Percentiles rank a stretch among this genome's conserved stretches.
These are phyloP conservation scores for Noccaea caerulescens DNA, from an alignment of 345 rosid species.

Conservation along the genomic window DNA sequence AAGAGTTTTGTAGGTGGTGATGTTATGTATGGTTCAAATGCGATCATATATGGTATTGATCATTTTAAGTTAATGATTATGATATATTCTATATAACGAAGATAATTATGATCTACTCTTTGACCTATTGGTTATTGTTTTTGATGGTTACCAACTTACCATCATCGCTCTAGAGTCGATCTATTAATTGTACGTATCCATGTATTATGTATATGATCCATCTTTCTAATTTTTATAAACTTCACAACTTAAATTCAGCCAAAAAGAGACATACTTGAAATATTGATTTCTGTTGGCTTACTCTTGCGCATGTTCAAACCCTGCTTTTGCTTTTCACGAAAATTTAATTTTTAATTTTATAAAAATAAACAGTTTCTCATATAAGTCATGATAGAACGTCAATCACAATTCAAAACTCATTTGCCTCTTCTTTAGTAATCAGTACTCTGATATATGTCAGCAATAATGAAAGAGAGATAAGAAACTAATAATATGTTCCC, in stretches of 20 bases:
- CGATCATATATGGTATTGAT: conserved; percentile 30
- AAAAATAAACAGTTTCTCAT: not conserved
- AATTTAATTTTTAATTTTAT: no score
- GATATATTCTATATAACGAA: not conserved
- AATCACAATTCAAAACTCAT: conserved; percentile 4
- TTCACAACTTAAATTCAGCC: not conserved
- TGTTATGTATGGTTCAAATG: conserved; percentile 39
- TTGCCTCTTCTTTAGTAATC: not conserved
- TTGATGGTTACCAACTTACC: not conserved
- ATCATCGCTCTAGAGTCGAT: not conserved
- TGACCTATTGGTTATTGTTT: conserved; percentile 12
- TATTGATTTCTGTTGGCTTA: not conserved
- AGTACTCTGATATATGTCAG: not conserved
- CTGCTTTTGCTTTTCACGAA: not conserved
- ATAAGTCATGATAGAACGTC: not conserved
- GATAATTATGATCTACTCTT: not conserved
- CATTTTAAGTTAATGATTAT: conserved; percentile 19
- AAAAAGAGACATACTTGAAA: conserved; percentile 16
- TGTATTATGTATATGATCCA: not conserved
- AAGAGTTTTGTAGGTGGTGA: conserved; percentile 33
- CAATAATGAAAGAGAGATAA: conserved; percentile 6
- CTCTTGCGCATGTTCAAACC: conserved; percentile 11
- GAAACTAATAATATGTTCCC: not conserved
- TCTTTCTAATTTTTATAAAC: not conserved
- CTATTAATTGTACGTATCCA: not conserved